phyloP scores from a whole-genome alignment of 2,329 filamentous ascomycete genomes.

The Bretziella fagacearum region DNA sequence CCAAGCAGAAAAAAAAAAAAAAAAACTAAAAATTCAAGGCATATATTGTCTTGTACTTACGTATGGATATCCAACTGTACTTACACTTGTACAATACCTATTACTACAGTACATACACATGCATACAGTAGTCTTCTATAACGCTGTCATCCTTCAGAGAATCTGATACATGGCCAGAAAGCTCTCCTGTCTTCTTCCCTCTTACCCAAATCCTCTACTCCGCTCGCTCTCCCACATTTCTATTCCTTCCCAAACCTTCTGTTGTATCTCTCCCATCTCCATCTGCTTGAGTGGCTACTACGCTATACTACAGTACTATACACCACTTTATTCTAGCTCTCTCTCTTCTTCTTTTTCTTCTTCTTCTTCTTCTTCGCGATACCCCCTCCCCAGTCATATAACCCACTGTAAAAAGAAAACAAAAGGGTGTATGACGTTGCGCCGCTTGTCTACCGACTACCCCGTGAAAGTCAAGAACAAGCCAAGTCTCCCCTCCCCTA shows the following conservation, averaged over 20 bases:
- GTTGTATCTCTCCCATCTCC: not conserved
- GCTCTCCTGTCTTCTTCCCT: not conserved
- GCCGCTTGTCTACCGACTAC: not conserved
- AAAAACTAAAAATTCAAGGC: no score
- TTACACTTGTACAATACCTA: no score
- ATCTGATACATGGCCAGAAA: not conserved
- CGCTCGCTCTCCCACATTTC: not conserved
- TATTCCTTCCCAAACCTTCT: not conserved
- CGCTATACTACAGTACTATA: not conserved
- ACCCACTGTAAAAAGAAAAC: no score
- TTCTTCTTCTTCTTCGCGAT: no score
- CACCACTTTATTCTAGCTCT: not conserved
- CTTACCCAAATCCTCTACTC: not conserved
- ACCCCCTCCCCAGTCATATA: no score
- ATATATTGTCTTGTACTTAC: no score
- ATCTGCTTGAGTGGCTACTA: not conserved
- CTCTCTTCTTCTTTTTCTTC: no score
- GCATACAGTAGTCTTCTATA: not conserved
- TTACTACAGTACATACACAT: not conserved
- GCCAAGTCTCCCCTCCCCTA: no score
- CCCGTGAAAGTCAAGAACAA: no score
- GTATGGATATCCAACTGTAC: no score
- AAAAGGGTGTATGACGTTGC: conserved; percentile 1
- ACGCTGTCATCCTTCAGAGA: not conserved
- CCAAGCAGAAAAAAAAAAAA: no score